Percentiles rank a stretch among this genome's conserved stretches.
These are phyloP conservation scores for Ustilago esculenta DNA, from an alignment of 1,284 basidiomycete genomes.

Conservation along the genomic window DNA sequence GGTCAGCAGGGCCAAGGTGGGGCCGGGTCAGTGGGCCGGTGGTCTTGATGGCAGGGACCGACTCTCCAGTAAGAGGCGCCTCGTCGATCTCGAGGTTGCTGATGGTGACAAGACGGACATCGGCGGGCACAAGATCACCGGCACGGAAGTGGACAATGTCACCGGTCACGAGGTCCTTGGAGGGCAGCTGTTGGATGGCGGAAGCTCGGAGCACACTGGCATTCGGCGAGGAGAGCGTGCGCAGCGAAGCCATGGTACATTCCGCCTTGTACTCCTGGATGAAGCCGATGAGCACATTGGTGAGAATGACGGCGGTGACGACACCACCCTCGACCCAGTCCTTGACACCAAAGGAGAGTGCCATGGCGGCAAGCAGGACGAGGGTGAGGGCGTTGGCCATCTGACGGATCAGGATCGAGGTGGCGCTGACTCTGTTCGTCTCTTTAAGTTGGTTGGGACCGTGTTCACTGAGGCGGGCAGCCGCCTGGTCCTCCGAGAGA, in stretches of 20 bases:
- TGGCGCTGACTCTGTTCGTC: conserved; percentile 49
- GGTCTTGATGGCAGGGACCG: conserved; percentile 57
- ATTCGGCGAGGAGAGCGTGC: conserved; percentile 57
- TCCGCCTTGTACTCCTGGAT: conserved; percentile 62
- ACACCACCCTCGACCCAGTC: conserved; percentile 76
- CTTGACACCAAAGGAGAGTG: conserved; percentile 72
- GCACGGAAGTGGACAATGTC: conserved; percentile 71
- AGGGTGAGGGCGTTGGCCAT: conserved; percentile 61
- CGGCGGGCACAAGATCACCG: conserved; percentile 59
- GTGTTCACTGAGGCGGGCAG: conserved; percentile 29
- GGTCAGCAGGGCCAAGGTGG: conserved; percentile 50
- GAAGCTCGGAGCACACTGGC: conserved; percentile 50
- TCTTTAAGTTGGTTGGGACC: conserved; percentile 57
- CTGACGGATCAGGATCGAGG: conserved; percentile 58
- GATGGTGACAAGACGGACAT: conserved; percentile 56
- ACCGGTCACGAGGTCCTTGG: conserved; percentile 66
- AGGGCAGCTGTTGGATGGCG: conserved; percentile 30
- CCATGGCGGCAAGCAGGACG: conserved; percentile 72
- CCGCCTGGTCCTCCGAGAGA: conserved; percentile 44
- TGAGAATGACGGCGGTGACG: conserved; percentile 72
- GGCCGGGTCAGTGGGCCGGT: conserved; percentile 41
- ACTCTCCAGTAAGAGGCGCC: conserved; percentile 60
- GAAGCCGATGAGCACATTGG: conserved; percentile 61
- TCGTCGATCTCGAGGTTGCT: conserved; percentile 62
- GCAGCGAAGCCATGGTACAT: conserved; percentile 60